Evolutionary conservation across 169 alveolate species (phyloP).

Genomic region (Cryptosporidium sp.): DNA sequence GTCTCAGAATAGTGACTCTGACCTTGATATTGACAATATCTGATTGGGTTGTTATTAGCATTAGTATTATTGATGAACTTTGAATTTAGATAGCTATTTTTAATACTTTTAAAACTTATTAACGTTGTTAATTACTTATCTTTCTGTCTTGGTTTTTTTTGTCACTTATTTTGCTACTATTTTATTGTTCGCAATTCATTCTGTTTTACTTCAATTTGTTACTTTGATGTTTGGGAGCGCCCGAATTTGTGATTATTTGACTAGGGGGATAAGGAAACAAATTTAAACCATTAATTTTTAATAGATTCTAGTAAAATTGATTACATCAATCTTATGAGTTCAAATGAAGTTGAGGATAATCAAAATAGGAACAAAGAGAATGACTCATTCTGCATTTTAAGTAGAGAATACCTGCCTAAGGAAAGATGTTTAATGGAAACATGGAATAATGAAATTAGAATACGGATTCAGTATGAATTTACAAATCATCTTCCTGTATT

Average conservation of each 20-base stretch:
- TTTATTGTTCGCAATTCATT: too few relatives aligned
- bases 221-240: neutral
- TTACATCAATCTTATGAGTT: constrained; percentile 5
- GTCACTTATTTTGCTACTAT: too few relatives aligned
- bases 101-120: neutral
- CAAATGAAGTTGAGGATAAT: constrained; percentile 9
- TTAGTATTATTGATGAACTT: neutral
- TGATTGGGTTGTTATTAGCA: neutral
- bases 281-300: neutral
- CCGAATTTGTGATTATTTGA: neutral
- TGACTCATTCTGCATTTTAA: constrained; percentile 7
- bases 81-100: constrained; percentile 1
- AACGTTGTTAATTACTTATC: neutral
- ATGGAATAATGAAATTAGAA: constrained; percentile 59
- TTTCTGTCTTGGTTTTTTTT: too few relatives aligned
- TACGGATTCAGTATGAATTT: constrained; percentile 50
- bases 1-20: constrained; percentile 58
- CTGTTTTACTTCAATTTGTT: neutral
- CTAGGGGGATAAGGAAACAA: neutral
- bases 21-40: constrained; percentile 72
- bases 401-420: constrained; percentile 54
- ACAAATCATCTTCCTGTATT: constrained; percentile 24
- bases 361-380: neutral
- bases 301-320: neutral
- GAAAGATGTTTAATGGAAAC: constrained; percentile 14